Conservation (phyloP, 352 stramenopile species). For the Albugo laibachii region DNA sequence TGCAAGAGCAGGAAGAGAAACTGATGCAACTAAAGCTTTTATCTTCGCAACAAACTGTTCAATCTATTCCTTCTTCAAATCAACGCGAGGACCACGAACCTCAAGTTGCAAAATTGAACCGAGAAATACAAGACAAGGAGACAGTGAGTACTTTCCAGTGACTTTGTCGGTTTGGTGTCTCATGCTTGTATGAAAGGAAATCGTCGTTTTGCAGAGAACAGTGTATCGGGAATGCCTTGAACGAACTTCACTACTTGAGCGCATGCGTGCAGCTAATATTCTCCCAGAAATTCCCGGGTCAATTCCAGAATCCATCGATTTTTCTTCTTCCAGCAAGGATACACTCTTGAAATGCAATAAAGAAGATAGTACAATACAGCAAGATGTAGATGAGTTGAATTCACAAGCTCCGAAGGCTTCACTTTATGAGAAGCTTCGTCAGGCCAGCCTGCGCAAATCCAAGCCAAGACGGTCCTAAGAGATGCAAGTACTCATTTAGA, state of each 20-base stretch:
- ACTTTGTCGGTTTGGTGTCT: background rate
- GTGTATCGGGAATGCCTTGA: constrained; percentile 71
- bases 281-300: constrained; percentile 21
- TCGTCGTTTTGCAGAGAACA: constrained; percentile 48
- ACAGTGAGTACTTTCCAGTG: background rate
- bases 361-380: constrained; percentile 1
- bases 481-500: too few species aligned
- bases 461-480: constrained; percentile 8
- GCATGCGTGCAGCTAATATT: constrained; percentile 44
- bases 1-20: background rate
- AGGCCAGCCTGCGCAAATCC: constrained; percentile 25
- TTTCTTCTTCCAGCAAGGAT: constrained; percentile 3
- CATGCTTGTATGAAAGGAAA: constrained; percentile 23
- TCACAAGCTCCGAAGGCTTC: constrained; percentile 24
- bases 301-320: background rate
- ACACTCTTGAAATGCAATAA: constrained; percentile 1
- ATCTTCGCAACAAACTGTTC: constrained; percentile 1
- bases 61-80: background rate
- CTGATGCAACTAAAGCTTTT: background rate
- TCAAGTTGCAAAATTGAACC: background rate
- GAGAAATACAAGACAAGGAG: background rate
- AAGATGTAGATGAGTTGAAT: constrained; percentile 5
- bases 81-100: background rate
- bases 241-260: constrained; percentile 50
- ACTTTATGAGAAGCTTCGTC: constrained; percentile 60